Evolutionary conservation across 306 rosid species (phyloP), one percentile per base, ranked within the genome.

Genomic region (Trifolium dubium): DNA sequence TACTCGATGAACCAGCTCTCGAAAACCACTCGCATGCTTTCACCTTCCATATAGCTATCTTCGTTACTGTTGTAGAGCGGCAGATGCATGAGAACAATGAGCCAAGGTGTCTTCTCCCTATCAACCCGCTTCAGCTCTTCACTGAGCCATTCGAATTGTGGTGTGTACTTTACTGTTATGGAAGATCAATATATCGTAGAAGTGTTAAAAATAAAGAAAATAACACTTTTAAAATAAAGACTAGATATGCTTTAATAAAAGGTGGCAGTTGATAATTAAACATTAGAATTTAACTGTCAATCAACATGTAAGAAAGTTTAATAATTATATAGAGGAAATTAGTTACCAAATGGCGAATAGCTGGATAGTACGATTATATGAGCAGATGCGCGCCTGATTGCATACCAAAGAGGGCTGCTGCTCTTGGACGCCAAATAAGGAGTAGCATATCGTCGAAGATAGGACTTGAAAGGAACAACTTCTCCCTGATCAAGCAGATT

Each of bases 41-140:
- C 99, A 59, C 99, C 99, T 77, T 94, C 99, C 96, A 88, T 86
- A 71, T 75, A 95, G 79, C 92, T 98, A 64, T 84, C 96, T 8
- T 85, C 85, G 46, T 95, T 92, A 79, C 96, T 90, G 68, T 78
- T 88, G 87, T 95, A 95, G 76, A 90, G 79, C 1, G 99, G 99
- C 55, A 81, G 76, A 9, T 95, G 98, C 99, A 95, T 86, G 44
- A 95, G 87, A 84, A 95, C 96, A 73, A 95, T 90, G 59, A 95
- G 92, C 99, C 99, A 95, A 66, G 99, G 98, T 43, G 99, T 95
- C 84, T 89, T 85, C 72, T 87, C 81, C 81, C 99, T 89, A 71
- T 95, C 93, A 67, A 95, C 98, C 75, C 75, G 80, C 70, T 39
- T 30, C 37, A 95, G 78, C 82, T 95, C 99, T 67, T 87, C 92